A percentile compares a stretch with the other conserved stretches of the same genome.
These are phyloP conservation scores for Xylaria sp. DNA, from an alignment of 2,329 filamentous ascomycete genomes.

Conservation along the genomic window DNA sequence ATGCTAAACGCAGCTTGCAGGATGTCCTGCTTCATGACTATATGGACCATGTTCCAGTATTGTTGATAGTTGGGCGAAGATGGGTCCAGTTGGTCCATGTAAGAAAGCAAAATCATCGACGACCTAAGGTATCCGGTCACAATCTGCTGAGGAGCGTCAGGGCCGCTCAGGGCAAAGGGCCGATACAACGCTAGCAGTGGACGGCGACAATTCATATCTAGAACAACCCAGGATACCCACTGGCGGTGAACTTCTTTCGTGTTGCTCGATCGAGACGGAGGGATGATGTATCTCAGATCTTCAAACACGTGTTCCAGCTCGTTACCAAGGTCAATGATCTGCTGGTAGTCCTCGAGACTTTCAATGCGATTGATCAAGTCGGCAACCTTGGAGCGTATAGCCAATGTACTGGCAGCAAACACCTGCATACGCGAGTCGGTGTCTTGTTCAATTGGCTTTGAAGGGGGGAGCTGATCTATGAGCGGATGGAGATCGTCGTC, in stretches of 20 bases:
- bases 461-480: constrained; percentile 52
- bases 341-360: constrained; percentile 54
- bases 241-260: constrained; percentile 51
- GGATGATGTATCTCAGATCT: constrained; percentile 57
- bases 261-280: constrained; percentile 47
- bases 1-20: constrained; percentile 58
- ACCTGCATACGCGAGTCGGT: constrained; percentile 59
- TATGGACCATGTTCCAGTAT: constrained; percentile 55
- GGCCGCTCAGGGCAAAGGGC: constrained; percentile 56
- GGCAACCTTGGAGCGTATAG: constrained; percentile 52
- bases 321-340: constrained; percentile 56
- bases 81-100: constrained; percentile 57
- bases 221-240: constrained; percentile 54
- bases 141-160: constrained; percentile 54
- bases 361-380: constrained; percentile 56
- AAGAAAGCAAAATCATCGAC: constrained; percentile 58
- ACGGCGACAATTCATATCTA: constrained; percentile 58
- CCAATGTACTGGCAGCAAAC: constrained; percentile 55
- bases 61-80: constrained; percentile 49
- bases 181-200: constrained; percentile 57
- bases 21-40: constrained; percentile 57
- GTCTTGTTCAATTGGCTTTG: constrained; percentile 53
- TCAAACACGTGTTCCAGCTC: constrained; percentile 57
- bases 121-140: constrained; percentile 56
- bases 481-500: constrained; percentile 52